Evolutionary conservation across 352 stramenopile species (phyloP).

Genomic region (Stramenopiles sp.): DNA sequence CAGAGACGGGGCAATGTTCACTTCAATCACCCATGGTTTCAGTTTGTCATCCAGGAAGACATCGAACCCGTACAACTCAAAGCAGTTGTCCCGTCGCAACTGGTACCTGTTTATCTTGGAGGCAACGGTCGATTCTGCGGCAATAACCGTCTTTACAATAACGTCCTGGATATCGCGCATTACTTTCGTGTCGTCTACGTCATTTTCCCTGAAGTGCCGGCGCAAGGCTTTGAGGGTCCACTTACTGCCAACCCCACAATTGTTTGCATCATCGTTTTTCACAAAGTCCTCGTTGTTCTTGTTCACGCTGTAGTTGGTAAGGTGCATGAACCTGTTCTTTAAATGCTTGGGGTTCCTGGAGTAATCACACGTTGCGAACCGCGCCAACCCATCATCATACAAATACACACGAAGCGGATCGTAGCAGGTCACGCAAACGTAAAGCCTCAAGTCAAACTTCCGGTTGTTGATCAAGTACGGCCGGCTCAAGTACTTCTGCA

Average conservation of each 20-base stretch:
- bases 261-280: constrained; percentile 21
- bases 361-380: constrained; percentile 17
- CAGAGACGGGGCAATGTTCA: constrained; percentile 66
- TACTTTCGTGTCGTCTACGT: constrained; percentile 20
- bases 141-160: constrained; percentile 64
- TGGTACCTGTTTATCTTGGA: background rate
- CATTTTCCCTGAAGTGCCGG: constrained; percentile 19
- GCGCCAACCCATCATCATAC: constrained; percentile 15
- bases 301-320: constrained; percentile 79
- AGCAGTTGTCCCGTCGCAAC: constrained; percentile 32
- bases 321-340: constrained; percentile 52
- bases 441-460: constrained; percentile 36
- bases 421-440: constrained; percentile 80
- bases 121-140: constrained; percentile 32
- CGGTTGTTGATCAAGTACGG: constrained; percentile 60
- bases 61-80: constrained; percentile 68
- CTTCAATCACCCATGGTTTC: constrained; percentile 58
- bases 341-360: constrained; percentile 30
- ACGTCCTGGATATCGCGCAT: constrained; percentile 40
- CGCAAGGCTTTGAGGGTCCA: constrained; percentile 35
- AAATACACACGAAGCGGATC: constrained; percentile 38
- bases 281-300: constrained; percentile 59
- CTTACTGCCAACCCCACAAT: constrained; percentile 40
- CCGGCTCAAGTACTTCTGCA: constrained; percentile 51
- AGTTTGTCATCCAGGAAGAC: constrained; percentile 50